Conservation (phyloP, 2,329 filamentous ascomycete genomes). For the Neobulgaria alba region DNA sequence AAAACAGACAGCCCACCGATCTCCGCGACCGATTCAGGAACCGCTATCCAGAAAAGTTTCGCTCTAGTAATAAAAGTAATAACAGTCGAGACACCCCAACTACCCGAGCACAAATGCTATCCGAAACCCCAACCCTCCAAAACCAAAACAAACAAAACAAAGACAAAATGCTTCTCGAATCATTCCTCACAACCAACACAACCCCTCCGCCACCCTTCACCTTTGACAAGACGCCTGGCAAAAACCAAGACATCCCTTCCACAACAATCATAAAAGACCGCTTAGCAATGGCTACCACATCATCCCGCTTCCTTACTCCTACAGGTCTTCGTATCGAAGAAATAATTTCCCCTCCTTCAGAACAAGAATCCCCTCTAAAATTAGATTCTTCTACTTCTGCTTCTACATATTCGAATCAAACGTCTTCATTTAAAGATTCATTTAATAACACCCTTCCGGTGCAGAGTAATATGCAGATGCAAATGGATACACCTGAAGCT, state of each 20-base stretch:
- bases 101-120: no score
- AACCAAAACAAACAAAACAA: neutral
- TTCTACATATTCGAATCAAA: conserved; percentile 6
- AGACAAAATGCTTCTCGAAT: neutral
- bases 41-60: conserved; percentile 51
- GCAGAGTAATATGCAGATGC: conserved; percentile 17
- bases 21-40: conserved; percentile 55
- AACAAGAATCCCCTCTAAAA: conserved; percentile 11
- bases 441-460: no score
- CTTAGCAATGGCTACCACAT: neutral
- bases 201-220: no score
- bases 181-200: neutral
- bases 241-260: neutral
- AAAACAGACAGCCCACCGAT: conserved; percentile 52
- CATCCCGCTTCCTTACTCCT: conserved; percentile 8
- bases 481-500: conserved; percentile 26
- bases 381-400: conserved; percentile 2
- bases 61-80: conserved; percentile 2
- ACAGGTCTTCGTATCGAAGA: conserved; percentile 23
- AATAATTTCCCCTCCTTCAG: conserved; percentile 24
- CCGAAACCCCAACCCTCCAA: neutral
- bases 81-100: neutral
- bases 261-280: no score
- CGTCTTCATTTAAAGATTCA: conserved; percentile 14
- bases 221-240: neutral